Percentiles rank a stretch among this genome's conserved stretches.
Evolutionary conservation across 768 basidiomycete genomes (phyloP).

Genomic region (Leccinum imitatum): DNA sequence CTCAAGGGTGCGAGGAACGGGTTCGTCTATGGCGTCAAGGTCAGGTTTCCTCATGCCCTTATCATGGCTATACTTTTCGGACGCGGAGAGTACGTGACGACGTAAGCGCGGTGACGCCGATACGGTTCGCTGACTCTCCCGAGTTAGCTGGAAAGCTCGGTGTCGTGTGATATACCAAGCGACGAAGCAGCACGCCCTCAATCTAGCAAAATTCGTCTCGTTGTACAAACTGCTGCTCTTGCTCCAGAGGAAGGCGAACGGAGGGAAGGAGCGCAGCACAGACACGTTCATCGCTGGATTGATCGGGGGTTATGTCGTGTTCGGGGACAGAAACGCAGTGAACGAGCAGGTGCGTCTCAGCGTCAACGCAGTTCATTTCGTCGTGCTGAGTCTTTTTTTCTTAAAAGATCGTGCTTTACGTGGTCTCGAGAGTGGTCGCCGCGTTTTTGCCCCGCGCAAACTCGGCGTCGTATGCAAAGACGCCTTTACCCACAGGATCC

Average conservation of each 20-base stretch:
- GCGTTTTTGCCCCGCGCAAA: constrained; percentile 84
- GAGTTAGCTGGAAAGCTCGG: constrained; percentile 68
- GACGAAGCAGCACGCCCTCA: constrained; percentile 87
- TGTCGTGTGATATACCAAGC: constrained; percentile 70
- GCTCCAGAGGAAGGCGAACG: constrained; percentile 76
- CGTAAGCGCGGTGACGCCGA: not conserved
- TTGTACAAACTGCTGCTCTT: constrained; percentile 87
- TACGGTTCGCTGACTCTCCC: constrained; percentile 7
- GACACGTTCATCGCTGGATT: constrained; percentile 95
- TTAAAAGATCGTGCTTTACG: constrained; percentile 90
- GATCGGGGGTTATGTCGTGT: constrained; percentile 87
- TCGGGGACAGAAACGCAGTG: constrained; percentile 82
- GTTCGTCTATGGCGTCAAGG: constrained; percentile 86
- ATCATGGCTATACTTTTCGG: constrained; percentile 96
- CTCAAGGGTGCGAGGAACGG: constrained; percentile 94
- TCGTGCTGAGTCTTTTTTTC: constrained; percentile 7
- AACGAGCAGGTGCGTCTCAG: constrained; percentile 90
- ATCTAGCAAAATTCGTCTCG: constrained; percentile 92
- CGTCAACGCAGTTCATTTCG: not conserved
- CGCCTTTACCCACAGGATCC: constrained; percentile 39
- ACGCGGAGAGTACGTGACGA: constrained; percentile 72
- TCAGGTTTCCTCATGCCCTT: constrained; percentile 93
- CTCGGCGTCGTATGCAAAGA: constrained; percentile 46
- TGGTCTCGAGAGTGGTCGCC: constrained; percentile 87
- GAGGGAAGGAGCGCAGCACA: constrained; percentile 73